Percentiles rank a stretch among this genome's conserved stretches.
These are phyloP conservation scores for Aureobasidium sp. DNA, from an alignment of 2,329 filamentous ascomycete genomes.

Conservation along the genomic window DNA sequence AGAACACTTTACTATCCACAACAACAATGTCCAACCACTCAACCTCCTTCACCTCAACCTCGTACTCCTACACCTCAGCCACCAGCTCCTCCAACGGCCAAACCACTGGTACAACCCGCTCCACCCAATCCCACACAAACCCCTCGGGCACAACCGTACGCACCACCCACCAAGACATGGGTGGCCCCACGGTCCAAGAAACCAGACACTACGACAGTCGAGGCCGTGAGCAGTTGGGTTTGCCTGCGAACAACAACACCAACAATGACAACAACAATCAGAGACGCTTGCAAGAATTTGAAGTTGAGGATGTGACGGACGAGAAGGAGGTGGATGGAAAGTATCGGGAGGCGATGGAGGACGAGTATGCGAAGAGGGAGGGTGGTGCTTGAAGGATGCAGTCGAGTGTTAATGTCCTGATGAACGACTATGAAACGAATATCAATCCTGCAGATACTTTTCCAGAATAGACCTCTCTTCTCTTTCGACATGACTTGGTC, in stretches of 20 bases:
- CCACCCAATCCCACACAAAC: constrained; percentile 20
- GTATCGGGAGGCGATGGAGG: constrained; percentile 35
- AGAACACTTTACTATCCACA: not conserved
- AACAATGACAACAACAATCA: too few relatives aligned
- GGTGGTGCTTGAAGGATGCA: constrained; percentile 34
- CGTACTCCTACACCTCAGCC: constrained; percentile 19
- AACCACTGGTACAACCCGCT: constrained; percentile 19
- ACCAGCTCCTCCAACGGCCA: constrained; percentile 17
- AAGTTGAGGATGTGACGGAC: constrained; percentile 24
- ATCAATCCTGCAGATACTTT: not conserved
- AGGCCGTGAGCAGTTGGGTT: constrained; percentile 22
- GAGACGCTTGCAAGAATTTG: constrained; percentile 9
- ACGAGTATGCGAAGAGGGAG: constrained; percentile 37
- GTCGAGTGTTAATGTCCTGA: too few relatives aligned
- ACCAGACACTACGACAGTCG: constrained; percentile 23
- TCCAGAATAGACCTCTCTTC: not conserved
- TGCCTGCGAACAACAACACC: constrained; percentile 3
- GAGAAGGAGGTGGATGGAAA: constrained; percentile 29
- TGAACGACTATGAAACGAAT: too few relatives aligned
- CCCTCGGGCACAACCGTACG: constrained; percentile 20
- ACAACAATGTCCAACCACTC: constrained; percentile 16
- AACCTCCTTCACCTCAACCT: constrained; percentile 12
- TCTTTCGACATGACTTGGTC: not conserved
- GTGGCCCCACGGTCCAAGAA: constrained; percentile 22
- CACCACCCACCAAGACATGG: constrained; percentile 23